Evolutionary conservation across 2,329 filamentous ascomycete species (phyloP).

Genomic region (Fusarium clavum): DNA sequence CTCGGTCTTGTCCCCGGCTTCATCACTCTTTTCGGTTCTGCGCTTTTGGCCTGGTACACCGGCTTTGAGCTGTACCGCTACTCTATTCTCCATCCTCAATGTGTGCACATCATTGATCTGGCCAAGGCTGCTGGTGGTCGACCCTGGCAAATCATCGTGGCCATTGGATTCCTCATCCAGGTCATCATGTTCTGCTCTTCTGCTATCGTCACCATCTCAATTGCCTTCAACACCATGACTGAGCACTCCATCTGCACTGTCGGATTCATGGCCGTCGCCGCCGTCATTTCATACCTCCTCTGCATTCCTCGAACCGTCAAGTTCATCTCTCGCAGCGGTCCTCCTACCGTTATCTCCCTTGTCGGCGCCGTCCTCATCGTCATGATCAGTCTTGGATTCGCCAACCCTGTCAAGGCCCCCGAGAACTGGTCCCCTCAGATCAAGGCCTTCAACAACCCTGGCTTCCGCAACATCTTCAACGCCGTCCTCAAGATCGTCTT

Average conservation of each 20-base stretch:
- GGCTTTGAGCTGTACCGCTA: neutral
- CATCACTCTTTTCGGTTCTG: neutral
- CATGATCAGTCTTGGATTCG: conserved; percentile 29
- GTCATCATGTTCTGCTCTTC: conserved; percentile 28
- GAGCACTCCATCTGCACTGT: conserved; percentile 21
- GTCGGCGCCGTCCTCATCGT: conserved; percentile 14
- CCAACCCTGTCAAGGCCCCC: neutral
- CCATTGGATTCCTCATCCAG: conserved; percentile 18
- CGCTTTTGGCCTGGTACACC: neutral
- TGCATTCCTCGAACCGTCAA: conserved; percentile 23
- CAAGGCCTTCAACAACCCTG: conserved; percentile 10
- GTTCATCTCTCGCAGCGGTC: conserved; percentile 22
- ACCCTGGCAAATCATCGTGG: conserved; percentile 10
- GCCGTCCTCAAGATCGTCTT: conserved; percentile 32
- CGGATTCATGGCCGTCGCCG: conserved; percentile 16
- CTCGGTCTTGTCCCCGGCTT: conserved; percentile 61
- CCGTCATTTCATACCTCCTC: conserved; percentile 10
- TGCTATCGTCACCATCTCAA: conserved; percentile 21
- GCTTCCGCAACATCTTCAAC: conserved; percentile 30
- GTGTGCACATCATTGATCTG: conserved; percentile 76
- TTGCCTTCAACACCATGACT: conserved; percentile 27
- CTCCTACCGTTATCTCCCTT: conserved; percentile 14
- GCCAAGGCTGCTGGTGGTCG: conserved; percentile 60
- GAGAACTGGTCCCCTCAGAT: conserved; percentile 24
- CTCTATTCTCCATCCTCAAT: conserved; percentile 64